A percentile compares a stretch with the other conserved stretches of the same genome.
Evolutionary conservation across 179 eudicot species (phyloP).

Genomic region (Silene vulgaris): DNA sequence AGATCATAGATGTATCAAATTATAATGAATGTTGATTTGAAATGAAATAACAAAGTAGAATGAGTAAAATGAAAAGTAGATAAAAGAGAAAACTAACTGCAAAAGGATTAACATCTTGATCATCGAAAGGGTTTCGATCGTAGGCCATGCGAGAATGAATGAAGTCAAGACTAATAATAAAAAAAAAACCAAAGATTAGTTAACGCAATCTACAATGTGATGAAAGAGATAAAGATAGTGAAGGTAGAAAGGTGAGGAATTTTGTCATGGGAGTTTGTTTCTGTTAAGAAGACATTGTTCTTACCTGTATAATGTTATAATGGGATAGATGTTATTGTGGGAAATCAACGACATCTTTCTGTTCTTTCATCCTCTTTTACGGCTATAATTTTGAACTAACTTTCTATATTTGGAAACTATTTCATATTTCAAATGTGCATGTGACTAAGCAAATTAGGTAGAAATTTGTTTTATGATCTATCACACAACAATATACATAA

Average conservation of each 20-base stretch:
- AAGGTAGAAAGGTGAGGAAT: too few species aligned
- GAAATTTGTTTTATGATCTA: too few species aligned
- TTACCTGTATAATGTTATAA: too few species aligned
- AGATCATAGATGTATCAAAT: too few species aligned
- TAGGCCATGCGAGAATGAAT: slow-evolving; percentile 13
- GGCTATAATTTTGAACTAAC: not conserved
- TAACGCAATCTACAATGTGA: not conserved
- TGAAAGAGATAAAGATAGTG: too few species aligned
- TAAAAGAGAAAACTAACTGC: slow-evolving; percentile 23
- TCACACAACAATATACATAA: too few species aligned
- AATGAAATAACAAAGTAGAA: not conserved
- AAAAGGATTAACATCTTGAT: slow-evolving; percentile 27
- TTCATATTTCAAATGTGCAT: not conserved
- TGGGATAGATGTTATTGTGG: too few species aligned
- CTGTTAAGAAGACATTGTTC: too few species aligned
- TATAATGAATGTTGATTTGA: not conserved
- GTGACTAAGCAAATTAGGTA: too few species aligned
- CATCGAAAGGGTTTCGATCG: slow-evolving; percentile 20
- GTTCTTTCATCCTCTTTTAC: not conserved
- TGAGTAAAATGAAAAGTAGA: not conserved
- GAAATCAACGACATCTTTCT: too few species aligned
- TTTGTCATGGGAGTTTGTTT: too few species aligned
- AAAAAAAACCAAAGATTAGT: not conserved
- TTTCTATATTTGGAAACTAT: not conserved
- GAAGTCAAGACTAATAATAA: not conserved